These are phyloP conservation scores for Aegilops tauschii DNA, from an alignment of 176 grass and related monocot species.

Conservation along the genomic window DNA sequence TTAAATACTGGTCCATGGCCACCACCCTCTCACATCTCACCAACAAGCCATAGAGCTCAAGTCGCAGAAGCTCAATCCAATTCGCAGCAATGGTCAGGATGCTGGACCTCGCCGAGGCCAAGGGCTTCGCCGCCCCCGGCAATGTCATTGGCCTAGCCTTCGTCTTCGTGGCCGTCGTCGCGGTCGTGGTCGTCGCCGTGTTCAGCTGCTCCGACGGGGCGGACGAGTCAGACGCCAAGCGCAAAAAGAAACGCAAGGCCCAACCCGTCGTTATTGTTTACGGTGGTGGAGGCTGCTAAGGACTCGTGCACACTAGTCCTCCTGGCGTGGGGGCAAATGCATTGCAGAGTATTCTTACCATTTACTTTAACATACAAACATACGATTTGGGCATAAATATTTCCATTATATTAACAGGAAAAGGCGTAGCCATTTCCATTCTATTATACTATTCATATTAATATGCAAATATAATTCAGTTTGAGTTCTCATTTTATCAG, in stretches of 20 bases:
- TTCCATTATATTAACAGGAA: no score
- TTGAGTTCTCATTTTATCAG: no score
- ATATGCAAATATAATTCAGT: no score
- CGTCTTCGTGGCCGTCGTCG: not conserved
- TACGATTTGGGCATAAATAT: no score
- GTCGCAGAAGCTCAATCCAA: no score
- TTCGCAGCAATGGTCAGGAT: not conserved
- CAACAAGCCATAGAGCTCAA: not conserved
- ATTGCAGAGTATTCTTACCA: no score
- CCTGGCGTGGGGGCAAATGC: no score
- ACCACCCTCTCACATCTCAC: not conserved
- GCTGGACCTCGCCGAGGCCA: not conserved
- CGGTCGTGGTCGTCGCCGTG: not conserved
- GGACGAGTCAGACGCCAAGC: not conserved
- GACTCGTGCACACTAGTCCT: no score
- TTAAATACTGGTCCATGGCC: not conserved
- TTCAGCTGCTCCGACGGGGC: constrained; percentile 2
- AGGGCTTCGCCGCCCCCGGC: not conserved
- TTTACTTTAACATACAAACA: no score
- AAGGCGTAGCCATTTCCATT: no score
- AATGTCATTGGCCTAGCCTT: not conserved
- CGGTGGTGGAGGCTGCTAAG: not conserved
- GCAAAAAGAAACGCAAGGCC: not conserved
- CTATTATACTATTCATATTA: no score
- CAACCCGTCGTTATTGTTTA: not conserved